Percentiles rank a stretch among this genome's conserved stretches.
These are phyloP conservation scores for Elaeis oleifera DNA, from an alignment of 202 grass and related monocot genomes.

Conservation along the genomic window DNA sequence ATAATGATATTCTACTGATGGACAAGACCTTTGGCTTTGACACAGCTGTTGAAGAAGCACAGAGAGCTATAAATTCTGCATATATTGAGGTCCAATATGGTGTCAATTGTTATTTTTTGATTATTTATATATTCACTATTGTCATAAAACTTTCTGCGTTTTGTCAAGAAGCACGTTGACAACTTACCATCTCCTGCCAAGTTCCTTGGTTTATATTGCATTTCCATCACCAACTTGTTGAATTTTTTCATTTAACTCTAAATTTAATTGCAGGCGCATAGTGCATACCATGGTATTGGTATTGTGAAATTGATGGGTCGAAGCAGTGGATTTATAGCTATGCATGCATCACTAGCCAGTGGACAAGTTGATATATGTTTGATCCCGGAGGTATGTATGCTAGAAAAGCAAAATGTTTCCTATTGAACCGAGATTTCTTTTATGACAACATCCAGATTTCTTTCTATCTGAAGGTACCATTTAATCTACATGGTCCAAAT, in stretches of 20 bases:
- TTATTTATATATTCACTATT: too few relatives aligned
- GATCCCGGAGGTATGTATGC: slow-evolving; percentile 68
- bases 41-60: slow-evolving; percentile 17
- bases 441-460: background rate
- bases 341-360: slow-evolving; percentile 97
- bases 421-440: slow-evolving; percentile 5
- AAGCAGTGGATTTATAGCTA: slow-evolving; percentile 89
- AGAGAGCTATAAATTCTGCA: slow-evolving; percentile 11
- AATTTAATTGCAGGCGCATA: slow-evolving; percentile 41
- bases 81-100: slow-evolving; percentile 3
- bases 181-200: too few relatives aligned
- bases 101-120: too few relatives aligned
- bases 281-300: slow-evolving; percentile 94
- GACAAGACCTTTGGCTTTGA: slow-evolving; percentile 15
- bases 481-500: slow-evolving; percentile 70
- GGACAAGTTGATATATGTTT: slow-evolving; percentile 87
- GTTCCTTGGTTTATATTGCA: too few relatives aligned
- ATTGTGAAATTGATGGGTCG: slow-evolving; percentile 97
- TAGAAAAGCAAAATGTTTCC: too few relatives aligned
- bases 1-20: slow-evolving; percentile 13
- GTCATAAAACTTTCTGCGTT: too few relatives aligned
- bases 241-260: too few relatives aligned
- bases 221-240: too few relatives aligned
- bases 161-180: too few relatives aligned
- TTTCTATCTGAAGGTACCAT: slow-evolving; percentile 49